Evolutionary conservation across 1,284 basidiomycete species (phyloP).

Genomic region (Kalmanozyma brasiliensis): DNA sequence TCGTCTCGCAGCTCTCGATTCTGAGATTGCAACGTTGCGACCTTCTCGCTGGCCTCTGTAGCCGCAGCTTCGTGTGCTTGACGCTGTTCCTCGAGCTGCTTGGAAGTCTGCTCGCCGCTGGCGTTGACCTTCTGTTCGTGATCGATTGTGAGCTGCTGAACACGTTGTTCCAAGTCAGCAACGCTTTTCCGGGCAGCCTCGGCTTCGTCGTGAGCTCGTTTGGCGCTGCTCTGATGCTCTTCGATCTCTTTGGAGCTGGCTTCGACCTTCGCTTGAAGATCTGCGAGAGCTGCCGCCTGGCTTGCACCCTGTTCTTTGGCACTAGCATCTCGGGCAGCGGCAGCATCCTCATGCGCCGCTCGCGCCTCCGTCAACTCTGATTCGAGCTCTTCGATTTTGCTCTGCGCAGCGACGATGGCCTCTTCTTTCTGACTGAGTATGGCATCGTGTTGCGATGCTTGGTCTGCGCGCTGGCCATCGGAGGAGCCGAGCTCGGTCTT

Average conservation of each 20-base stretch:
- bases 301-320: constrained; percentile 12
- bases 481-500: constrained; percentile 18
- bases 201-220: constrained; percentile 28
- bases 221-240: constrained; percentile 20
- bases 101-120: constrained; percentile 6
- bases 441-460: constrained; percentile 15
- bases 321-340: constrained; percentile 15
- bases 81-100: constrained; percentile 29
- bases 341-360: constrained; percentile 15
- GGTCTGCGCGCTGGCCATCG: constrained; percentile 17
- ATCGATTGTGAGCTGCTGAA: constrained; percentile 25
- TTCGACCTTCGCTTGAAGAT: constrained; percentile 19
- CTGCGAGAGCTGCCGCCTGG: constrained; percentile 24
- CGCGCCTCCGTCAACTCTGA: constrained; percentile 22
- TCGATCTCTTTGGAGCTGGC: constrained; percentile 28
- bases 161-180: constrained; percentile 25
- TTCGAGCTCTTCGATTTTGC: constrained; percentile 28
- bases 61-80: constrained; percentile 26
- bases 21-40: constrained; percentile 12
- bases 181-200: constrained; percentile 16
- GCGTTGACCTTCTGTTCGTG: constrained; percentile 23
- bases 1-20: constrained; percentile 30
- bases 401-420: constrained; percentile 25
- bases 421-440: constrained; percentile 26
- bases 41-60: constrained; percentile 27